phyloP scores from a whole-genome alignment of 345 rosid species.

The Rhizophora mangle region DNA sequence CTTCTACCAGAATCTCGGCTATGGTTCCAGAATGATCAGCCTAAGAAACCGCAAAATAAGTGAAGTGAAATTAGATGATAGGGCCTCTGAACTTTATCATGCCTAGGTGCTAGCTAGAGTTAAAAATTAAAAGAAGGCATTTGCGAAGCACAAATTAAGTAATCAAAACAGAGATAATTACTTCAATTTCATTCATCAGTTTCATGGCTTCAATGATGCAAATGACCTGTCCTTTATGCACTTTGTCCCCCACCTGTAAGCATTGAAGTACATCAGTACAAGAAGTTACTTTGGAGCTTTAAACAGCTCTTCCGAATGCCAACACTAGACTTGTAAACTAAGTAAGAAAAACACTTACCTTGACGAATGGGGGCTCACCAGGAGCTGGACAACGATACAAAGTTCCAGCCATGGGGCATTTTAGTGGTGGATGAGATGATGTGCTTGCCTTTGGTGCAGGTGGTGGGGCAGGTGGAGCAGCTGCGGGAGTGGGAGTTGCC shows the following conservation, averaged over 20 bases:
- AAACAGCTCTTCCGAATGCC: too few species aligned
- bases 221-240: slow-evolving; percentile 90
- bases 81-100: too few species aligned
- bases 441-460: slow-evolving; percentile 41
- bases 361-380: slow-evolving; percentile 87
- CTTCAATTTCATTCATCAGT: slow-evolving; percentile 96
- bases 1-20: slow-evolving; percentile 67
- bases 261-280: not conserved
- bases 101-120: too few species aligned
- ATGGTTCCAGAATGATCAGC: slow-evolving; percentile 95
- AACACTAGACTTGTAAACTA: not conserved
- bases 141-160: too few species aligned
- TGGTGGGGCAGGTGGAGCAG: slow-evolving; percentile 37
- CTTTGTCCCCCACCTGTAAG: slow-evolving; percentile 86
- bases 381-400: slow-evolving; percentile 82
- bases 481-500: slow-evolving; percentile 29
- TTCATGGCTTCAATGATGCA: slow-evolving; percentile 99
- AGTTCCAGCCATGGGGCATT: slow-evolving; percentile 98
- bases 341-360: slow-evolving; percentile 45
- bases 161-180: slow-evolving; percentile 20
- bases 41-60: slow-evolving; percentile 36
- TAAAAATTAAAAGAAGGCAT: too few species aligned
- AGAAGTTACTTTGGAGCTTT: not conserved
- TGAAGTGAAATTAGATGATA: not conserved
- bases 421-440: slow-evolving; percentile 61